A percentile compares a stretch with the other conserved stretches of the same genome.
Conservation (phyloP, 2,329 filamentous ascomycete genomes). For the Hypomyces perniciosus region DNA sequence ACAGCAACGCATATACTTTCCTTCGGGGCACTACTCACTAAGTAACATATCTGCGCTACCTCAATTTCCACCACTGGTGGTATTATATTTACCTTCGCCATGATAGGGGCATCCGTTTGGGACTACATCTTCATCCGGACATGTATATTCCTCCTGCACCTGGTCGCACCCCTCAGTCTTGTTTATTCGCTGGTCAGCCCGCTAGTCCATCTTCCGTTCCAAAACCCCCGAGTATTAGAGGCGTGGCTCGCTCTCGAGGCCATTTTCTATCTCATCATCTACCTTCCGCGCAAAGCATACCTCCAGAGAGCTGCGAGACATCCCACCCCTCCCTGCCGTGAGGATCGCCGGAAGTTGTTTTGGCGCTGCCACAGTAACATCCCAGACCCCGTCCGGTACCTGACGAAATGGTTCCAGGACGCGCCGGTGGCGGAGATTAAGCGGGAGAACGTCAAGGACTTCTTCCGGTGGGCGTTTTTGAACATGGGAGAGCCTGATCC, state of each 20-base stretch:
- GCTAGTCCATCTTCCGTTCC: slow-evolving; percentile 21
- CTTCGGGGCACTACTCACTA: too few relatives aligned
- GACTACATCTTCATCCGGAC: slow-evolving; percentile 35
- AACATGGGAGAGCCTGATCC: slow-evolving; percentile 38
- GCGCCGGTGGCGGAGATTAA: slow-evolving; percentile 47
- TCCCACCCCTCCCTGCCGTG: slow-evolving; percentile 36
- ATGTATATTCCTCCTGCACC: slow-evolving; percentile 42
- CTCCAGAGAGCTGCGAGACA: slow-evolving; percentile 48
- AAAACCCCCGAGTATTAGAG: slow-evolving; percentile 30
- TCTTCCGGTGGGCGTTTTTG: slow-evolving; percentile 55
- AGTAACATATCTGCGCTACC: too few relatives aligned
- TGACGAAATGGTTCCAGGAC: slow-evolving; percentile 53
- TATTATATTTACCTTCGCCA: neutral
- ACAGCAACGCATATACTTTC: too few relatives aligned
- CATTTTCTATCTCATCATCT: slow-evolving; percentile 48
- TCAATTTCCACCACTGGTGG: too few relatives aligned
- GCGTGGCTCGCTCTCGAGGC: slow-evolving; percentile 44
- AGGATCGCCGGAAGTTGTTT: slow-evolving; percentile 45
- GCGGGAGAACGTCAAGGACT: slow-evolving; percentile 54
- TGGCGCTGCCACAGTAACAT: slow-evolving; percentile 45
- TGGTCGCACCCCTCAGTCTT: slow-evolving; percentile 43
- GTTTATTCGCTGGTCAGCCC: slow-evolving; percentile 34
- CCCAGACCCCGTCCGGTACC: slow-evolving; percentile 44
- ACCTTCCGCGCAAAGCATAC: slow-evolving; percentile 43
- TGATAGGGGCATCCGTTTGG: slow-evolving; percentile 15